These are phyloP conservation scores for Osmanthus fragrans DNA, from an alignment of 257 asterid genomes.

Conservation along the genomic window DNA sequence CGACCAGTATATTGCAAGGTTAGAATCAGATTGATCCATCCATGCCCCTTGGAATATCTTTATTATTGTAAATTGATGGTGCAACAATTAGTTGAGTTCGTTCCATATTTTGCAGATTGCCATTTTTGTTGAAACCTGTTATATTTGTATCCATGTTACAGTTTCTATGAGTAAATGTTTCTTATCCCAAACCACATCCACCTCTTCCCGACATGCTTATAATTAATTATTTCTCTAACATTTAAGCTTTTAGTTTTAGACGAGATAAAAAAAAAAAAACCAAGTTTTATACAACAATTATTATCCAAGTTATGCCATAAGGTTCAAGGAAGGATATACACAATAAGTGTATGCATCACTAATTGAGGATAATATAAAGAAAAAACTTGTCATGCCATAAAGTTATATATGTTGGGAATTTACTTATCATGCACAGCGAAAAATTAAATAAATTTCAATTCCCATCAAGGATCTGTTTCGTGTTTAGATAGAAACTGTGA, in stretches of 20 bases:
- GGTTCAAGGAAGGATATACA: neutral
- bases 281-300: too few relatives aligned
- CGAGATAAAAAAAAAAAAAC: too few relatives aligned
- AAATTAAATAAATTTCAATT: too few relatives aligned
- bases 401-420: too few relatives aligned
- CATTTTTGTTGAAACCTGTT: constrained; percentile 25
- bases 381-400: too few relatives aligned
- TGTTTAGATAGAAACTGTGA: too few relatives aligned
- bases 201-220: neutral
- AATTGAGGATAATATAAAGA: too few relatives aligned
- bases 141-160: constrained; percentile 11
- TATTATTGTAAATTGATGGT: constrained; percentile 19
- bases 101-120: neutral
- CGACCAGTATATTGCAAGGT: constrained; percentile 84
- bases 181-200: neutral
- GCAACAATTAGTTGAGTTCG: constrained; percentile 21
- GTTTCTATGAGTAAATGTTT: neutral
- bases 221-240: too few relatives aligned
- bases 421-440: too few relatives aligned
- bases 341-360: neutral
- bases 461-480: too few relatives aligned
- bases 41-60: constrained; percentile 1
- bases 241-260: too few relatives aligned
- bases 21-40: constrained; percentile 67
- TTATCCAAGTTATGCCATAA: neutral